Evolutionary conservation across 352 stramenopile genomes (phyloP), one percentile per base, ranked within the genome.

Genomic region (Phytopythium mirpurense): DNA sequence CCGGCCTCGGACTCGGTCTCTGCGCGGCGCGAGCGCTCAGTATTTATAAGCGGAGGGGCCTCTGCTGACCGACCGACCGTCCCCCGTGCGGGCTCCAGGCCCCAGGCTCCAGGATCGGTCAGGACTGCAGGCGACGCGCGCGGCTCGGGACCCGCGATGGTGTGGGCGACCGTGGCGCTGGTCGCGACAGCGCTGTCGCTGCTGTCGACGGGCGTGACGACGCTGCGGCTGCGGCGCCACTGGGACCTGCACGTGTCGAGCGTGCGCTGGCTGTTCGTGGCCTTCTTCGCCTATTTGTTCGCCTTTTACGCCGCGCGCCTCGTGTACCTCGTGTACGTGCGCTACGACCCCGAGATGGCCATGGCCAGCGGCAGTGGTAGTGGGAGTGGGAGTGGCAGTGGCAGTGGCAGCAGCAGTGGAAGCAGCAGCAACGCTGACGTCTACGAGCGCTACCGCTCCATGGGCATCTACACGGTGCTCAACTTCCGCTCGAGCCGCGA

Each of bases 221-320:
- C 56, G 11, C 38, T 61, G 46, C 58, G 56, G 27, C 57, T 68
- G 37, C 56, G 58, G 24, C 51, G 40, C 46, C 10, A 65, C 44
- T 65, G 56, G 56, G 52, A 65, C 24, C 35, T 68, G 38, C 59
- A 51, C 29, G 51, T 57, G 31, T 57, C 23, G 18, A 54, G 41
- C 41, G 32, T 60, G n/a, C 32, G 31, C 40, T 54, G 45, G 37
- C 48, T 63, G 12, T 63, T 56, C 32, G 35, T 53, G 29, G 35
- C 45, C 44, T 48, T 59, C 45, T 59, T 54, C 45, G 37, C 16
- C 10, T 47, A 63, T 41, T 43, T 57, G 19, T 37, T 40, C 43
- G 45, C 37, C 21, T 53, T 41, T 43, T 48, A 38, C 26, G 16
- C 43, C 32, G 10, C 37, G 23, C 36, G 54, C 8, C 37, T 59